Evolutionary conservation across 1,284 basidiomycete genomes (phyloP), one percentile per base, ranked within the genome.

Genomic region (Xerocomus amazonicus): DNA sequence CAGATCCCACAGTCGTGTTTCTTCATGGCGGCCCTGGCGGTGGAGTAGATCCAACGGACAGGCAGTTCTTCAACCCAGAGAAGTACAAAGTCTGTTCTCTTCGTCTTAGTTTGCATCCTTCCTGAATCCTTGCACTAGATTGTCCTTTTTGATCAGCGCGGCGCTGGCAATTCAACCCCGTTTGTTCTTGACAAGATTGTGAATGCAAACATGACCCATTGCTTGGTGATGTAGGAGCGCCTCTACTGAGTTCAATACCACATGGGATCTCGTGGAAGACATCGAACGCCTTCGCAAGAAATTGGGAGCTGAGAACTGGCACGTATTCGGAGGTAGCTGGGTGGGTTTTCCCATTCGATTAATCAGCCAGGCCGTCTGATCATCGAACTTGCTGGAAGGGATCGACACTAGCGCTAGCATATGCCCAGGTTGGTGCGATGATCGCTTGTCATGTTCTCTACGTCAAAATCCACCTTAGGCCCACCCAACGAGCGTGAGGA

Each of bases 241-340:
- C 9, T 87, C 74, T 33, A 70, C 90, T 1, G 84, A 89, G 57
- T 85, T 93, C 54, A 97, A 97, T 69, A 97, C 92, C 3, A 97
- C 94, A 1, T 96, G 92, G 92, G 87, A 95, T 65, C 80, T 97
- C 28, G 92, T 98, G 16, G 85, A 81, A 54, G 95, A 97, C 63
- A 85, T 93, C 12, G 94, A 97, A 67, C 83, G 74, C 60, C 72
- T 97, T 26, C 79, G 94, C 45, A 74, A 84, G 59, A 78, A 87
- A 54, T 76, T 96, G 3, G 70, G 69, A 29, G 76, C 91, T 48
- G 83, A 90, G n/a, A 90, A 84, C 62, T 95, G 91, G 92, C 83
- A 93, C 50, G 89, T 95, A 27, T 96, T 95, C 64, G 92, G 93
- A 36, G 92, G 92, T 8, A 91, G 87, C 29, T 94, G 92, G 92